Percentiles rank a stretch among this genome's conserved stretches.
These are phyloP conservation scores for Mortierella hygrophila DNA, from an alignment of 192 early-diverging fungal species.

Conservation along the genomic window DNA sequence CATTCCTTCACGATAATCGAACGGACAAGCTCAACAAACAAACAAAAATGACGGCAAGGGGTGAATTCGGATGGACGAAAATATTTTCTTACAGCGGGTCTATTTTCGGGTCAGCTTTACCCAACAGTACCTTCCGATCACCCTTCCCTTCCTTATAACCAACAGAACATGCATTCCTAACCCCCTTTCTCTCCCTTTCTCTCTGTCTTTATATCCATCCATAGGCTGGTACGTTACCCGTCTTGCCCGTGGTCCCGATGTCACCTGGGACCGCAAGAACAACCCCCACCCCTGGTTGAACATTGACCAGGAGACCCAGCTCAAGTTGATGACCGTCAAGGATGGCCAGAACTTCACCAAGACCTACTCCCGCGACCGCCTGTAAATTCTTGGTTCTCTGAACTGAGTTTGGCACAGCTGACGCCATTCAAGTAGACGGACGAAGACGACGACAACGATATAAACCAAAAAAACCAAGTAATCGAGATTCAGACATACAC, in stretches of 20 bases:
- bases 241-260: constrained; percentile 71
- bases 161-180: neutral
- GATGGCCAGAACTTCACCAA: constrained; percentile 70
- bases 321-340: constrained; percentile 69
- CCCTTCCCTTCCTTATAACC: neutral
- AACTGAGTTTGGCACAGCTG: neutral
- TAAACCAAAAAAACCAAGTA: neutral
- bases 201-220: neutral
- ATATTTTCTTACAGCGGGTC: neutral
- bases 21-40: neutral
- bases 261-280: constrained; percentile 69
- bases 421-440: neutral
- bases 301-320: constrained; percentile 70
- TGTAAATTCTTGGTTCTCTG: constrained; percentile 40
- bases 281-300: constrained; percentile 69
- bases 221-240: constrained; percentile 66
- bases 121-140: neutral
- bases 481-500: neutral
- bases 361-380: constrained; percentile 64
- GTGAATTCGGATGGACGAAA: constrained; percentile 4
- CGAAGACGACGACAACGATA: neutral
- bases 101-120: neutral
- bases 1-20: neutral
- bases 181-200: neutral
- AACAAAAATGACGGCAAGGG: neutral